Evolutionary conservation across 306 rosid genomes (phyloP).

Genomic region (Rosa chinensis): DNA sequence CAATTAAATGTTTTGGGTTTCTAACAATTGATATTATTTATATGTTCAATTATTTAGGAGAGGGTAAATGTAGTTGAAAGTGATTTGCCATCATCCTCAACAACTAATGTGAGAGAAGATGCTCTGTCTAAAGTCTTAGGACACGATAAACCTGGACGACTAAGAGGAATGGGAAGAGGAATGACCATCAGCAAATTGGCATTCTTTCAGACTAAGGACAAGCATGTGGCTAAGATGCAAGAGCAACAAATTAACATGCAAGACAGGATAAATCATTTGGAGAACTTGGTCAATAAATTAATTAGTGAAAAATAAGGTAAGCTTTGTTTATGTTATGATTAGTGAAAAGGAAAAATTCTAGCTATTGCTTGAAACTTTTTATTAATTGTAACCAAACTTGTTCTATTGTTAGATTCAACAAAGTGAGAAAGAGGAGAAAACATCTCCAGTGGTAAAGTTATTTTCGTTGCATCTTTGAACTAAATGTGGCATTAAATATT

Average conservation of each 20-base stretch:
- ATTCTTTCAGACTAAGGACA: not conserved
- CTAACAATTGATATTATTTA: too few relatives aligned
- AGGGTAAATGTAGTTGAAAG: not conserved
- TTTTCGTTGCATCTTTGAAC: not conserved
- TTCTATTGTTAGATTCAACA: not conserved
- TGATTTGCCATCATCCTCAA: not conserved
- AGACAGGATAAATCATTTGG: not conserved
- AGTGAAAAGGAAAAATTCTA: not conserved
- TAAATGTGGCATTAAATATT: too few relatives aligned
- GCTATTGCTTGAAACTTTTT: not conserved
- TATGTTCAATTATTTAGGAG: not conserved
- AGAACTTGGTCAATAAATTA: not conserved
- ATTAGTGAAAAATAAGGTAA: not conserved
- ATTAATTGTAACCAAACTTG: not conserved
- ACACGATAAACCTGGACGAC: not conserved
- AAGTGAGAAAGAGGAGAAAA: not conserved
- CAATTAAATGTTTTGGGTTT: too few relatives aligned
- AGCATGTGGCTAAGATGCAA: not conserved
- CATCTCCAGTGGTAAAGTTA: not conserved
- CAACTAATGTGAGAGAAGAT: too few relatives aligned
- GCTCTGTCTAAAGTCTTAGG: not conserved
- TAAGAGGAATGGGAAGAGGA: slow-evolving; percentile 1
- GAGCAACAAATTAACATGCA: not conserved
- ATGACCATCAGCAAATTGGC: not conserved
- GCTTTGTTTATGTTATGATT: not conserved